Conservation (phyloP, 345 rosid species). For the Crucihimalaya himalaica region DNA sequence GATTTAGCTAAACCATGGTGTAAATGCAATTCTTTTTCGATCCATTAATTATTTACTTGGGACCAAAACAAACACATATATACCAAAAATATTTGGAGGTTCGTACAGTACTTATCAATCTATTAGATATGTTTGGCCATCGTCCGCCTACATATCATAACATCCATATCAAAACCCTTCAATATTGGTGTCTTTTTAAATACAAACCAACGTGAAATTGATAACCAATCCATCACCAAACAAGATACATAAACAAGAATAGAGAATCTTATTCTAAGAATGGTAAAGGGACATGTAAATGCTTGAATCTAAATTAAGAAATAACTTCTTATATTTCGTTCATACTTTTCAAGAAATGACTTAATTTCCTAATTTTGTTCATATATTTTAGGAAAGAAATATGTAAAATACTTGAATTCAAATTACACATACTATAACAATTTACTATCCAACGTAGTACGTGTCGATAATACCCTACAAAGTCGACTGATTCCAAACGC, state of each 20-base stretch:
- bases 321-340: too few relatives aligned
- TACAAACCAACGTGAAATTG: neutral
- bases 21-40: neutral
- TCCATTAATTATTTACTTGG: neutral
- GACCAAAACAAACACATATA: neutral
- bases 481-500: constrained; percentile 4
- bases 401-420: too few relatives aligned
- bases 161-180: neutral
- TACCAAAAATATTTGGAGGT: neutral
- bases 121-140: neutral
- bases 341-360: too few relatives aligned
- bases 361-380: too few relatives aligned
- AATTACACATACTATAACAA: neutral
- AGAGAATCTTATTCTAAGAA: neutral
- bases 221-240: neutral
- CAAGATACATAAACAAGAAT: neutral
- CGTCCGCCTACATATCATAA: neutral
- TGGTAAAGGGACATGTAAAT: neutral
- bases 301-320: too few relatives aligned
- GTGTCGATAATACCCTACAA: neutral
- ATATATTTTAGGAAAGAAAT: too few relatives aligned
- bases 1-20: neutral
- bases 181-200: neutral
- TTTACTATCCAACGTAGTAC: neutral
- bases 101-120: neutral